Base-by-base conservation (phyloP, 2,329 filamentous ascomycete species). In the Fusarium neocosmosporiellum region DNA sequence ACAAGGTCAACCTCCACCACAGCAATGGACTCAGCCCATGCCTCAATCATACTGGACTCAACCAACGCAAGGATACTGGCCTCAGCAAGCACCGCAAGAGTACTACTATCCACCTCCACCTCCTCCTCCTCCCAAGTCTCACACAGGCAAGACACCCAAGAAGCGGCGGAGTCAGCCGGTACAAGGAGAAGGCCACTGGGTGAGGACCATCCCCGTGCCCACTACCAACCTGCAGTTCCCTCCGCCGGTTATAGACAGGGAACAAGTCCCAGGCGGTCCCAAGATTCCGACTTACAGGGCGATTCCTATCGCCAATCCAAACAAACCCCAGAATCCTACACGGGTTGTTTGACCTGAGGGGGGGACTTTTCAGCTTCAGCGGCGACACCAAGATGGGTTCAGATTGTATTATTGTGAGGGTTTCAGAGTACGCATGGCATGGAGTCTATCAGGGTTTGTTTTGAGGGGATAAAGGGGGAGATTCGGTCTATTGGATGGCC, bases 201-300 rank as follows among this genome's bases (percentile, higher is more conserved):
- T 29, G 43, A 72, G 61, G 53, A 48, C 7, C 70, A 63, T 71
- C 7, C 71, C 71, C 22, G 63, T 73, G 18, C 67, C 69, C 33
- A 5, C 14, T 48, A 55, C 75, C 67, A 55, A 58, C 67, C 8
- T 70, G 7, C 67, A 68, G 31, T 63, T 24, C 29, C 71, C 78
- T 5, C 72, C 70, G 11, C 78, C 74, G 1, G 65, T 69, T 10
- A 48, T 33, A n/a, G 36, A 71, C 31, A 65, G 66, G 16, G 80
- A 80, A 59, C 74, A 75, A 8, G 71, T 82, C 7, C 81, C 81
- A 1, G 81, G 81, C 4, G 81, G 80, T 0, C 79, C 80, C 1
- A 78, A 77, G 63, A 80, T 71, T 57, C 80, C 80, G 2, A 81
- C 79, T 0, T 82, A 82, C 54, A 75, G 72, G 7, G 80, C 80